phyloP scores from a whole-genome alignment of 164 flowering plant genomes.

The Magnolia kwangsiensis region DNA sequence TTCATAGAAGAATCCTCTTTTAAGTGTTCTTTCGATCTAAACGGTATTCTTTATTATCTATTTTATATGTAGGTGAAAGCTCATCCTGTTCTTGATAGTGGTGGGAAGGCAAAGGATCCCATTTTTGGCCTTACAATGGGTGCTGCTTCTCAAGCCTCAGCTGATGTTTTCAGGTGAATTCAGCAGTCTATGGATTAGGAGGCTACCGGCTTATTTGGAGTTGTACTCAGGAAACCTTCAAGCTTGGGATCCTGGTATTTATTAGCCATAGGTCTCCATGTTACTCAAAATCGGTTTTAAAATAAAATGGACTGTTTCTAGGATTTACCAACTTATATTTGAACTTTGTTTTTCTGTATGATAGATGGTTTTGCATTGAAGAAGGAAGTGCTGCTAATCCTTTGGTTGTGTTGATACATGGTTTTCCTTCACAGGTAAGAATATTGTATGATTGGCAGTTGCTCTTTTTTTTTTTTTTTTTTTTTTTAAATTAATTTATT shows the following conservation, averaged over 20 bases:
- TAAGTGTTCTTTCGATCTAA: not conserved
- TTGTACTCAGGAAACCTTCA: constrained; percentile 14
- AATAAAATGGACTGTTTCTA: constrained; percentile 42
- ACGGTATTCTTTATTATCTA: not conserved
- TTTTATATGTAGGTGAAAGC: constrained; percentile 61
- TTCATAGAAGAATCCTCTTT: not conserved
- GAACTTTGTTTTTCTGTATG: constrained; percentile 40
- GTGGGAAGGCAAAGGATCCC: constrained; percentile 88
- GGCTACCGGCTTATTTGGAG: constrained; percentile 6
- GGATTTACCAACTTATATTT: constrained; percentile 56
- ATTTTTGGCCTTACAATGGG: constrained; percentile 89
- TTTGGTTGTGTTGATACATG: constrained; percentile 69
- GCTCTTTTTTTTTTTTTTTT: not conserved
- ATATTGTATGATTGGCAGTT: not conserved
- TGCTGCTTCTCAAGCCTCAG: constrained; percentile 61
- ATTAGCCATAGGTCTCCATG: constrained; percentile 20
- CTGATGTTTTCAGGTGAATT: constrained; percentile 72
- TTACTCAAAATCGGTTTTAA: constrained; percentile 22
- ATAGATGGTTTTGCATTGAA: constrained; percentile 97
- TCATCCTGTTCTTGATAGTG: constrained; percentile 57
- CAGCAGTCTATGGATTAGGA: constrained; percentile 13
- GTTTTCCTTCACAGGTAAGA: constrained; percentile 92
- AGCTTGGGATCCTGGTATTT: constrained; percentile 7
- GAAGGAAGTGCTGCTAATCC: constrained; percentile 64
- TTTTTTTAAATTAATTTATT: no score